A percentile compares a stretch with the other conserved stretches of the same genome.
These are phyloP conservation scores for Micractinium sp. DNA, from an alignment of 139 green algal genomes.

Conservation along the genomic window DNA sequence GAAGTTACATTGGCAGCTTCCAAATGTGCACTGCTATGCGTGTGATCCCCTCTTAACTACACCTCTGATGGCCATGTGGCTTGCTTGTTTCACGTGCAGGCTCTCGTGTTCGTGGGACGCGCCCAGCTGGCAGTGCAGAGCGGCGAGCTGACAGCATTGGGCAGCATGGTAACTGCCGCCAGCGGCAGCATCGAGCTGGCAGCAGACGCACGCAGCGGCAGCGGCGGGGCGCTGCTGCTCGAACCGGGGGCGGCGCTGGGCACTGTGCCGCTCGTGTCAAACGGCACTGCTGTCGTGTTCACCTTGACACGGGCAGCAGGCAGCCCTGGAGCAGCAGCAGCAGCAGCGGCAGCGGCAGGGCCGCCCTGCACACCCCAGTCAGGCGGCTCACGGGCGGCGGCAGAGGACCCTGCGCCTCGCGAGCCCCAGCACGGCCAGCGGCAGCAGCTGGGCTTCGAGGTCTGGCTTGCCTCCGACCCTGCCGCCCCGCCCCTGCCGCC, in stretches of 20 bases:
- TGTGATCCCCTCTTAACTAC: neutral
- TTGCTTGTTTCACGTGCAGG: neutral
- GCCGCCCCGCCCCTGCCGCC: neutral
- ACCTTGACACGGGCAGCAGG: neutral
- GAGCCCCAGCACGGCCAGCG: neutral
- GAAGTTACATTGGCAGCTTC: neutral
- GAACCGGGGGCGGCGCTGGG: neutral
- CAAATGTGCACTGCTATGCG: neutral
- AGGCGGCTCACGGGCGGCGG: neutral
- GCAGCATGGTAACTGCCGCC: neutral
- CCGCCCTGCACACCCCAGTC: neutral
- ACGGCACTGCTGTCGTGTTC: neutral
- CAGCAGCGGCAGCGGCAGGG: neutral
- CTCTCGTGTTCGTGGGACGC: conserved; percentile 20
- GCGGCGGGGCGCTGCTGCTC: conserved; percentile 9
- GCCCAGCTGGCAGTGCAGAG: conserved; percentile 24
- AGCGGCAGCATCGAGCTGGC: conserved; percentile 2
- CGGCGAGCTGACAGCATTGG: conserved; percentile 19
- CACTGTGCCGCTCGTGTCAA: conserved; percentile 10
- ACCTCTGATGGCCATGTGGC: neutral
- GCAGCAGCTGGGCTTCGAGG: conserved; percentile 15
- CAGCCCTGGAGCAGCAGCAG: neutral
- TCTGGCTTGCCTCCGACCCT: conserved; percentile 16
- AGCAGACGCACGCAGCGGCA: conserved; percentile 20
- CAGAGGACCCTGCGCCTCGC: neutral